phyloP scores from a whole-genome alignment of 2,329 filamentous ascomycete genomes.

The Orbilia javanica region DNA sequence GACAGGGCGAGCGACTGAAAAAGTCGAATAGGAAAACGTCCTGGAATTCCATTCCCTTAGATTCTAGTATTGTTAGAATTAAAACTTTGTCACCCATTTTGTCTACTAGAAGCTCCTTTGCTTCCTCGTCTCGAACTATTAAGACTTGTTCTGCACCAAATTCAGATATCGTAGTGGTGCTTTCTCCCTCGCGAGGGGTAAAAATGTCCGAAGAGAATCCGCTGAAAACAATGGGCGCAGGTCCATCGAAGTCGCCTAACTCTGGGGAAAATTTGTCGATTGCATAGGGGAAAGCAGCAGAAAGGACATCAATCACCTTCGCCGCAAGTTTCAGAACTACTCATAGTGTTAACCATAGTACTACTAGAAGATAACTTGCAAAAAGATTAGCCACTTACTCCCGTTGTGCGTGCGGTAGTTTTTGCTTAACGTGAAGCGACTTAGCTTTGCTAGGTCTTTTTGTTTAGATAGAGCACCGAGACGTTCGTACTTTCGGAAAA shows the following conservation, averaged over 20 bases:
- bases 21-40: conserved; percentile 64
- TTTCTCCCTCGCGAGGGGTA: conserved; percentile 32
- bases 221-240: conserved; percentile 56
- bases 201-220: conserved; percentile 37
- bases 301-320: conserved; percentile 16
- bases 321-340: conserved; percentile 62
- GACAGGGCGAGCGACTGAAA: conserved; percentile 46
- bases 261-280: conserved; percentile 63
- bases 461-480: conserved; percentile 37
- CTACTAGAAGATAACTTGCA: not conserved
- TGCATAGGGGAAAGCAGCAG: conserved; percentile 61
- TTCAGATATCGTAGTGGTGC: conserved; percentile 38
- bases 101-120: conserved; percentile 60
- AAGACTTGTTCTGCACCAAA: conserved; percentile 64
- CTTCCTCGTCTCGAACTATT: conserved; percentile 63
- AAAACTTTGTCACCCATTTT: conserved; percentile 62
- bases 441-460: conserved; percentile 57
- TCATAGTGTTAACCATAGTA: not conserved
- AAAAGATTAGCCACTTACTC: conserved; percentile 58
- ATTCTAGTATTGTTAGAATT: conserved; percentile 63
- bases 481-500: conserved; percentile 62
- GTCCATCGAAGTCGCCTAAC: conserved; percentile 62
- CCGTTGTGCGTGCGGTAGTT: conserved; percentile 65
- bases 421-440: conserved; percentile 62
- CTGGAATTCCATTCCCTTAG: conserved; percentile 65